These are phyloP conservation scores for Xylaria multiplex DNA, from an alignment of 2,329 filamentous ascomycete genomes.

Conservation along the genomic window DNA sequence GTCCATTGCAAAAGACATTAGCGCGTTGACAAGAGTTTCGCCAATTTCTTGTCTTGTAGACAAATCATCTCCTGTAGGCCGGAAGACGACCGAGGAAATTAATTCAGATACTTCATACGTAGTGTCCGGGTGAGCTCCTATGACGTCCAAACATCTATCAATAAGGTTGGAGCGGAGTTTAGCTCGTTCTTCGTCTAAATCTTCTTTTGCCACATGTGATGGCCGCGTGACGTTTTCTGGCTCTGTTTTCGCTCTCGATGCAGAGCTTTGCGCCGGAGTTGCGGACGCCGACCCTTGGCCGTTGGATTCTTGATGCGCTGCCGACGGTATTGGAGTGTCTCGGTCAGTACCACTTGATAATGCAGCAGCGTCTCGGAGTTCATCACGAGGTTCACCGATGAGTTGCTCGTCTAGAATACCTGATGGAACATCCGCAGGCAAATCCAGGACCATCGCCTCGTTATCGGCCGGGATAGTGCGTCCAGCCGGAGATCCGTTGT, in stretches of 20 bases:
- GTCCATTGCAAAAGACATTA: conserved; percentile 74
- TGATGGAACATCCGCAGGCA: conserved; percentile 40
- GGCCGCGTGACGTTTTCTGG: conserved; percentile 31
- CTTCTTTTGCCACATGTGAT: conserved; percentile 72
- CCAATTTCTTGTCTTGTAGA: conserved; percentile 76
- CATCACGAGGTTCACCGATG: conserved; percentile 35
- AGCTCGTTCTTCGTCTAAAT: conserved; percentile 79
- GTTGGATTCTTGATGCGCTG: conserved; percentile 43
- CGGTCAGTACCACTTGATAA: conserved; percentile 35
- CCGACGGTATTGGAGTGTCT: conserved; percentile 41
- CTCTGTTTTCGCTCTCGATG: conserved; percentile 37
- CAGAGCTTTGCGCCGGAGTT: conserved; percentile 39
- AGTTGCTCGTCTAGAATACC: conserved; percentile 44
- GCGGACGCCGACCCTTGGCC: conserved; percentile 40
- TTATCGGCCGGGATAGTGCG: conserved; percentile 40
- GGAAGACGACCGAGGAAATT: conserved; percentile 75
- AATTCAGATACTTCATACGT: conserved; percentile 93
- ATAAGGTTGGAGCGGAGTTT: conserved; percentile 81
- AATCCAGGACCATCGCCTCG: conserved; percentile 46
- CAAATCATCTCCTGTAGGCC: conserved; percentile 63
- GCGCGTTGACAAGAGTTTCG: conserved; percentile 81
- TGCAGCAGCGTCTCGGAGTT: conserved; percentile 31
- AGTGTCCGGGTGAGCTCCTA: conserved; percentile 85
- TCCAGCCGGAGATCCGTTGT: conserved; percentile 47
- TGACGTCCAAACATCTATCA: conserved; percentile 88